Percentiles rank a stretch among this genome's conserved stretches.
phyloP scores from a whole-genome alignment of 139 green algal genomes.

The Coelastrella sp. region DNA sequence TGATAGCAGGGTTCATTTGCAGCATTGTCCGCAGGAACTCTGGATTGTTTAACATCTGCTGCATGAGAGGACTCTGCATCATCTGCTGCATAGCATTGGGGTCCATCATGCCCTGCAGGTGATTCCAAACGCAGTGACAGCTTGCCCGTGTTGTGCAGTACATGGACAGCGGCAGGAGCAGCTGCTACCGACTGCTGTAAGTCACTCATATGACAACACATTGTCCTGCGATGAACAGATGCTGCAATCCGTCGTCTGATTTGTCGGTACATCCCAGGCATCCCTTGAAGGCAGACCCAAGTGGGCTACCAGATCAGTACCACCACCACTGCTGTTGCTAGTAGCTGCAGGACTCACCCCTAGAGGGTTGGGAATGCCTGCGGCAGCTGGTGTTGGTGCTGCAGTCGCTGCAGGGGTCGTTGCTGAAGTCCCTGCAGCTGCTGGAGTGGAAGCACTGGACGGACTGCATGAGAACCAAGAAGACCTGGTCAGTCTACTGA shows the following conservation, averaged over 20 bases:
- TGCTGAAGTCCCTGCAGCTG: conserved; percentile 7
- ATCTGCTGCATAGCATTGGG: conserved; percentile 71
- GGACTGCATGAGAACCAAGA: neutral
- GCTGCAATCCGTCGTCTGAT: neutral
- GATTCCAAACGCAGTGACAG: too few species aligned
- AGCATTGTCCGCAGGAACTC: conserved; percentile 89
- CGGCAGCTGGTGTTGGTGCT: neutral
- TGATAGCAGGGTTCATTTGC: conserved; percentile 81
- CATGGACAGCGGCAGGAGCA: neutral
- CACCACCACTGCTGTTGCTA: neutral
- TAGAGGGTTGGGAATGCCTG: conserved; percentile 21
- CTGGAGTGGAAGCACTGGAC: conserved; percentile 20
- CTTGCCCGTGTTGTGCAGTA: too few species aligned
- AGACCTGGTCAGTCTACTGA: neutral
- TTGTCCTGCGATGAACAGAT: too few species aligned
- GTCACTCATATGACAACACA: too few species aligned
- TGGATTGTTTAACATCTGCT: conserved; percentile 91
- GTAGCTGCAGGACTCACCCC: conserved; percentile 6
- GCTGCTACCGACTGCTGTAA: too few species aligned
- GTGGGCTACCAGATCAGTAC: too few species aligned
- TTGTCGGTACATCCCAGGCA: neutral
- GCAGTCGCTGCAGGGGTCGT: neutral
- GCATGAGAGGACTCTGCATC: conserved; percentile 81
- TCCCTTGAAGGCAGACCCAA: too few species aligned
- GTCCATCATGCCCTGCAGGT: conserved; percentile 55